phyloP scores from a whole-genome alignment of 2,329 filamentous ascomycete species.

The Sarocladium kiliense region DNA sequence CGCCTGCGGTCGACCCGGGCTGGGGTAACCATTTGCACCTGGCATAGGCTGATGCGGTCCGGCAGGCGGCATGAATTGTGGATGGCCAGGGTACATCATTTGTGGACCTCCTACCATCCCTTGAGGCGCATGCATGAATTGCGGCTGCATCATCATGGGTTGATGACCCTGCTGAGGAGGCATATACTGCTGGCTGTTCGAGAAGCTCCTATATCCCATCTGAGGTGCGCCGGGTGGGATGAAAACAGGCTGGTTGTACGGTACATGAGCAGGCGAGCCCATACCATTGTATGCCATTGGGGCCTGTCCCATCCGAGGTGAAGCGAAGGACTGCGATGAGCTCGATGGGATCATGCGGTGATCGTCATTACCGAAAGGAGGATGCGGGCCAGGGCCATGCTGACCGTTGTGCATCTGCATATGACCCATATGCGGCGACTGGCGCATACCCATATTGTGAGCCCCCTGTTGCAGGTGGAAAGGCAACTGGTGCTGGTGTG shows the following conservation, averaged over 20 bases:
- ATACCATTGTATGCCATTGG: slow-evolving; percentile 69
- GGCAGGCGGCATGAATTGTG: slow-evolving; percentile 58
- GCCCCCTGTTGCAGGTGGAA: slow-evolving; percentile 74
- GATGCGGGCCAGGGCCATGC: slow-evolving; percentile 60
- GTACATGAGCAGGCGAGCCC: slow-evolving; percentile 63
- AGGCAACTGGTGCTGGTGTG: slow-evolving; percentile 80
- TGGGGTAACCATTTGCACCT: slow-evolving; percentile 76
- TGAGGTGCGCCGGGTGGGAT: slow-evolving; percentile 66
- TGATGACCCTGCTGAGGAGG: slow-evolving; percentile 68
- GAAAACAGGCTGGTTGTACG: slow-evolving; percentile 68
- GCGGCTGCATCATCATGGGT: slow-evolving; percentile 77
- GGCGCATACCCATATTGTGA: slow-evolving; percentile 61
- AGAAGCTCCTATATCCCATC: slow-evolving; percentile 66
- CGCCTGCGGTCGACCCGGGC: slow-evolving; percentile 71
- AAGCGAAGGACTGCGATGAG: slow-evolving; percentile 79
- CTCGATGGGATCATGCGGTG: slow-evolving; percentile 79
- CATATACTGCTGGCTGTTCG: slow-evolving; percentile 66
- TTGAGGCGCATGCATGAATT: slow-evolving; percentile 71
- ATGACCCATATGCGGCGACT: slow-evolving; percentile 70
- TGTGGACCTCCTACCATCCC: slow-evolving; percentile 65
- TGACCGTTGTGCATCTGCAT: slow-evolving; percentile 73
- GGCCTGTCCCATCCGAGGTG: slow-evolving; percentile 69
- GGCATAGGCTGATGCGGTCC: slow-evolving; percentile 55
- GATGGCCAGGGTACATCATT: slow-evolving; percentile 75
- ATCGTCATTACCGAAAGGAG: slow-evolving; percentile 70